phyloP scores from a whole-genome alignment of 306 rosid species.

The Castanospermum australe region DNA sequence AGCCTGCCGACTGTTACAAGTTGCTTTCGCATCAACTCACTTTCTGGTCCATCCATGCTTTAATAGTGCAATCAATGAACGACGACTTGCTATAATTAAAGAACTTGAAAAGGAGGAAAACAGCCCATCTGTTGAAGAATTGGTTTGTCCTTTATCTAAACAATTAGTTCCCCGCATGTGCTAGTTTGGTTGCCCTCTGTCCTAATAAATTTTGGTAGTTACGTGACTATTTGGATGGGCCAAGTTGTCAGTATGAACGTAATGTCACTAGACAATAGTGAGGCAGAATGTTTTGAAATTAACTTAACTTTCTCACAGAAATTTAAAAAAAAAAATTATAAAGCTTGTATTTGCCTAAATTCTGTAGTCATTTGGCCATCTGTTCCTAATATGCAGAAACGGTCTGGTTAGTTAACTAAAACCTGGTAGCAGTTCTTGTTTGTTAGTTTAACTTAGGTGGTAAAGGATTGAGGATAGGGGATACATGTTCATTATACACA shows the following conservation, averaged over 20 bases:
- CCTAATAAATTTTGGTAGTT: conserved; percentile 17
- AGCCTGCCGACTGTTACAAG: neutral
- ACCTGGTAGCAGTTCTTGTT: too few relatives aligned
- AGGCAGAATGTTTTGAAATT: conserved; percentile 15
- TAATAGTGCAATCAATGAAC: conserved; percentile 66
- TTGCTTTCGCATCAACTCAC: conserved; percentile 33
- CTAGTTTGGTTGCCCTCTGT: neutral
- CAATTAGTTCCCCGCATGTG: neutral
- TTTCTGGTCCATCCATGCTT: conserved; percentile 23
- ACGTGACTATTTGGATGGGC: conserved; percentile 16
- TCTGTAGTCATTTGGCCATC: conserved; percentile 9
- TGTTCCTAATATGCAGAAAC: too few relatives aligned
- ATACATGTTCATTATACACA: neutral
- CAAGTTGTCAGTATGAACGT: neutral
- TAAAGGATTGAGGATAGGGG: neutral
- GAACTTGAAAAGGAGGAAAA: conserved; percentile 74
- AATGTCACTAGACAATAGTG: neutral
- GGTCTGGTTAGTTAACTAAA: too few relatives aligned
- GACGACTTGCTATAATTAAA: conserved; percentile 80
- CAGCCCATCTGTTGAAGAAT: conserved; percentile 47
- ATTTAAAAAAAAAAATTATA: neutral
- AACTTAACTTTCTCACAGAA: neutral
- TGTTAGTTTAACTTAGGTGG: too few relatives aligned
- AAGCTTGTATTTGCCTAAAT: neutral
- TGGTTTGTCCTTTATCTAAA: conserved; percentile 52